Conservation (phyloP, 768 basidiomycete genomes). For the Hysterangium stoloniferum region DNA sequence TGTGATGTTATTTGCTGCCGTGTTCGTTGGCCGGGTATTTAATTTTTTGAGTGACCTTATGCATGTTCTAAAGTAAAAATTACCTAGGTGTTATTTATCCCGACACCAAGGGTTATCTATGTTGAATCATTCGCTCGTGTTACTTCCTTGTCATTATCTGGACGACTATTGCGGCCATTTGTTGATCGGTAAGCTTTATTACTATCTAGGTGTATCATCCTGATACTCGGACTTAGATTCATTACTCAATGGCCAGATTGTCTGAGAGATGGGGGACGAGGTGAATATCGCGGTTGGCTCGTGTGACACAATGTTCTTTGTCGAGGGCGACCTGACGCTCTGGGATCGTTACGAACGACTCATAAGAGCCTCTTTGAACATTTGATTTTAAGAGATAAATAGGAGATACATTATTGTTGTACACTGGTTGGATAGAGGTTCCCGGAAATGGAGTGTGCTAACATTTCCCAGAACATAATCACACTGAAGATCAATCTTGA, state of each 20-base stretch:
- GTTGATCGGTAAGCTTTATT: slow-evolving; percentile 61
- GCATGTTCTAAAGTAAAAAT: not conserved
- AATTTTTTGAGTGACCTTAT: no score
- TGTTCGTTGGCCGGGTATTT: slow-evolving; percentile 65
- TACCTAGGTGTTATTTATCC: slow-evolving; percentile 63
- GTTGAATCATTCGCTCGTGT: slow-evolving; percentile 94
- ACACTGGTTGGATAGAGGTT: no score
- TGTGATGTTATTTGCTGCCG: slow-evolving; percentile 64
- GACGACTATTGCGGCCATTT: slow-evolving; percentile 68
- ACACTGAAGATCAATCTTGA: no score
- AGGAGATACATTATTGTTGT: no score
- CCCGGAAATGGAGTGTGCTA: no score
- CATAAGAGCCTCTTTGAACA: no score
- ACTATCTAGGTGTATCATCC: not conserved
- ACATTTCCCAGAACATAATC: no score
- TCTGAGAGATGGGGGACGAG: slow-evolving; percentile 31
- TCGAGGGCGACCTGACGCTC: not conserved
- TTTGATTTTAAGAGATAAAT: no score
- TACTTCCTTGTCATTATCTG: slow-evolving; percentile 71
- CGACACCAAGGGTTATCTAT: slow-evolving; percentile 70
- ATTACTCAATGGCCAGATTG: slow-evolving; percentile 84
- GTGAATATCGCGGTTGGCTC: slow-evolving; percentile 55
- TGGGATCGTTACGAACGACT: no score
- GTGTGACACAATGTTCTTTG: slow-evolving; percentile 34
- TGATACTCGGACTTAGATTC: slow-evolving; percentile 43